These are phyloP conservation scores for Diophrys sp. DNA, from an alignment of 73 alveolate genomes.

Conservation along the genomic window DNA sequence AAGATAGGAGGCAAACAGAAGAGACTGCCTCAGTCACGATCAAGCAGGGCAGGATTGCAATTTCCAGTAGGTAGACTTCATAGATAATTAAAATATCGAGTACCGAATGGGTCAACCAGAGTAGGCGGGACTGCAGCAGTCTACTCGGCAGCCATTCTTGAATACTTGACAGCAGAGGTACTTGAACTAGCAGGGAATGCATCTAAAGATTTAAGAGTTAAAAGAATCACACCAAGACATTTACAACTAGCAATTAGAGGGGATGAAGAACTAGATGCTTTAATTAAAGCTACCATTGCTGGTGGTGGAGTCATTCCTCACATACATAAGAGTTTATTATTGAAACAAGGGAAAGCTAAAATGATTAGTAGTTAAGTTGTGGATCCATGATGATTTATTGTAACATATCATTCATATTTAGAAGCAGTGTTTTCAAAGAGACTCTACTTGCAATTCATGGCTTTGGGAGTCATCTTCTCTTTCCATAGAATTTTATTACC, in stretches of 20 bases:
- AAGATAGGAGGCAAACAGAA: slow-evolving; percentile 53
- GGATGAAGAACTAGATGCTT: slow-evolving; percentile 96
- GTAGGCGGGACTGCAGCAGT: slow-evolving; percentile 99
- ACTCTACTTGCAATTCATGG: too few species aligned
- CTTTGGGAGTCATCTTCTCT: too few species aligned
- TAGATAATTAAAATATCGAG: slow-evolving; percentile 89
- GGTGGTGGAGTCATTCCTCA: slow-evolving; percentile 99
- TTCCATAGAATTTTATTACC: too few species aligned
- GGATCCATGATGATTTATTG: too few species aligned
- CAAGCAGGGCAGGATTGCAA: slow-evolving; percentile 89
- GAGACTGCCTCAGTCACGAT: slow-evolving; percentile 92
- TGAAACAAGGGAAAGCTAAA: slow-evolving; percentile 17
- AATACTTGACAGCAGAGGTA: slow-evolving; percentile 98
- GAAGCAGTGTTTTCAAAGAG: too few species aligned
- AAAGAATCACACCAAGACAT: slow-evolving; percentile 96
- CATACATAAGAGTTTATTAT: slow-evolving; percentile 89
- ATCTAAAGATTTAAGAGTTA: slow-evolving; percentile 93
- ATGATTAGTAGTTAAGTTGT: slow-evolving; percentile 3
- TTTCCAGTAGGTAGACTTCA: slow-evolving; percentile 99
- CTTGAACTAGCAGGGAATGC: slow-evolving; percentile 99
- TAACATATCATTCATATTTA: too few species aligned
- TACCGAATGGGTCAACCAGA: slow-evolving; percentile 84
- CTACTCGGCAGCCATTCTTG: slow-evolving; percentile 96
- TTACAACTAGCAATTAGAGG: slow-evolving; percentile 97
- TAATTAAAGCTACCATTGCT: slow-evolving; percentile 98